Percentiles rank a stretch among this genome's conserved stretches.
Conservation (phyloP, 345 rosid genomes). For the Streptanthus diversifolius region DNA sequence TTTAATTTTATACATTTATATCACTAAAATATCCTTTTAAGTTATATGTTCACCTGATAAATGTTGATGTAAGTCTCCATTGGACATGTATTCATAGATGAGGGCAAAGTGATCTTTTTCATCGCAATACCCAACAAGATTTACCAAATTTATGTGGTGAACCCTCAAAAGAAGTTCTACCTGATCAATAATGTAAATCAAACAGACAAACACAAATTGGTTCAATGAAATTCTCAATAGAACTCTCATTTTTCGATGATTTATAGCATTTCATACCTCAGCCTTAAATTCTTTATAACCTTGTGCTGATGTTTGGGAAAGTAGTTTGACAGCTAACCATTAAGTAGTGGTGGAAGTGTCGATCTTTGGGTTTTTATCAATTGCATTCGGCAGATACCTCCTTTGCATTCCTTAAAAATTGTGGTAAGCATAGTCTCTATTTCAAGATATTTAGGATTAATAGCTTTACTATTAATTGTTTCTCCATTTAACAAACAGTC, state of each 20-base stretch:
- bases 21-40: neutral
- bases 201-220: neutral
- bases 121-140: slow-evolving; percentile 37
- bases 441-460: slow-evolving; percentile 18
- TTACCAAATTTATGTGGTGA: slow-evolving; percentile 41
- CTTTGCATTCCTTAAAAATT: neutral
- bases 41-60: slow-evolving; percentile 22
- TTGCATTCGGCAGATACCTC: slow-evolving; percentile 12
- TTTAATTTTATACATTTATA: neutral
- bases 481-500: slow-evolving; percentile 20
- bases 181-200: slow-evolving; percentile 11
- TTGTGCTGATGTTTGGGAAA: slow-evolving; percentile 22
- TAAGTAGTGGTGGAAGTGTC: slow-evolving; percentile 27
- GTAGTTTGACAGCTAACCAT: slow-evolving; percentile 30
- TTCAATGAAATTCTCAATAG: neutral
- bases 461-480: neutral
- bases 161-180: slow-evolving; percentile 40
- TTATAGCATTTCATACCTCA: slow-evolving; percentile 1
- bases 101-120: slow-evolving; percentile 34
- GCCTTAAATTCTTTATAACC: slow-evolving; percentile 30
- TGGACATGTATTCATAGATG: slow-evolving; percentile 46
- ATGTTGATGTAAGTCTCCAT: slow-evolving; percentile 31
- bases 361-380: slow-evolving; percentile 12
- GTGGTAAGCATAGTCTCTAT: neutral
- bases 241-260: neutral